Base-by-base conservation (phyloP, 768 basidiomycete species). In the Trametopsis cervina region DNA sequence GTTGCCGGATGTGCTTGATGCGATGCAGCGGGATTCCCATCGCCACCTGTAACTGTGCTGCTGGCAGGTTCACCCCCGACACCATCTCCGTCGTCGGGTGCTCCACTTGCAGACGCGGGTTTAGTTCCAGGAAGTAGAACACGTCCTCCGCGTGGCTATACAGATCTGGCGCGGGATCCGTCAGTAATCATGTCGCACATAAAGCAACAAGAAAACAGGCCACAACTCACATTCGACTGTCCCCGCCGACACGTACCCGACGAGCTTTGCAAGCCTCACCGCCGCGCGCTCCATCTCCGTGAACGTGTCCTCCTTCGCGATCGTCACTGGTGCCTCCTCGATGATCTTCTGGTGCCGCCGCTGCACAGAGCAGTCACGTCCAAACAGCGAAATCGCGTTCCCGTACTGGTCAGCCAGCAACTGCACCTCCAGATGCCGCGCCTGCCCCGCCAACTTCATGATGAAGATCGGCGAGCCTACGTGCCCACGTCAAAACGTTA, bases 61-160 rank as follows among this genome's bases (percentile, higher is more conserved):
- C 93, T 21, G 96, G 96, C 44, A 99, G 79, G 67, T 97, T 96
- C 69, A 97, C 95, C 9, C 96, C 96, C 3, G 88, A 84, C n/a
- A 98, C 96, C 91, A 98, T 99, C 68, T 99, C 96, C 18, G 96
- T 99, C 10, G 96, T 99, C 9, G 96, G 96, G 66, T 99, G 96
- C 71, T 99, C 96, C 60, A 99, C 96, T 71, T 99, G 96, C 18
- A 99, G 85, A 77, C 96, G 94, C 40, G 96, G 96, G 67, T 99
- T 99, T 51, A 99, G 80, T 67, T 99, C 96, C 54, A 99, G 77
- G 78, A 99, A 99, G 72, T 87, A 91, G 71, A 98, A 99, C 23
- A 82, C 78, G 61, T 98, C 91, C 52, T 97, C 95, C 0, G 82
- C 75, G 53, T 89, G 91, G 56, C 85, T 94, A 69, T 98, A 99